Evolutionary conservation across 2,329 filamentous ascomycete species (phyloP), one percentile per base, ranked within the genome.

Genomic region (Drechslerella stenobrocha): DNA sequence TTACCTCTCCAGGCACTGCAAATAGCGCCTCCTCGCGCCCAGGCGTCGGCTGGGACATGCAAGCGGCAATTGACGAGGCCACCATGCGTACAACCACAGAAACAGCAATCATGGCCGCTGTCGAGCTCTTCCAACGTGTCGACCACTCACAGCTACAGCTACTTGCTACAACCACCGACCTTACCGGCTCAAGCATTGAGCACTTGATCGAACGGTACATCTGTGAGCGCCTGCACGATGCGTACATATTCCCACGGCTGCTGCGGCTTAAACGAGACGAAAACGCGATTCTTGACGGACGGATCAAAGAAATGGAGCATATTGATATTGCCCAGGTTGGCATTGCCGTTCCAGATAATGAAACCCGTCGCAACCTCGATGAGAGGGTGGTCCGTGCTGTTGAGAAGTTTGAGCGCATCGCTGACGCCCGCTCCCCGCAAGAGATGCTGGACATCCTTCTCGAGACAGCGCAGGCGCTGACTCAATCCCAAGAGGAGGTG

Each of bases 271-370:
- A 90, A 71, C 83, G 87, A 51, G 81, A 84, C 0, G 91, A 96
- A 71, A 93, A 98, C 74, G 79, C 88, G 6, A 90, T 96, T 72
- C 80, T 98, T 3, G 92, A 97, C 75, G 84, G 85, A 23, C 90
- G 93, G 74, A 93, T 96, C 57, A 84, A 88, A 40, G 89, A 95
- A 75, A 97, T 97, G 90, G 85, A 90, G 73, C 88, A 87, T 73
- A 86, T 98, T 58, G 93, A 98, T 76, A 88, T 98, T 53, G 93
- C 90, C 1, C 93, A 98, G 76, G 85, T 98, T 13, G 93, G 93
- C 0, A 90, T 98, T 52, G 81, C 84, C 2, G 89, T 96, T 45
- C 87, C 91, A 65, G 88, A 72, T 0, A 82, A 83, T 53, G 82
- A 82, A 71, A 89, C 86, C 30, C 97, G 96, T 74, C 84, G 89